Base-by-base conservation (phyloP, 78 protist species). In the Cavenderia fasciculata region DNA sequence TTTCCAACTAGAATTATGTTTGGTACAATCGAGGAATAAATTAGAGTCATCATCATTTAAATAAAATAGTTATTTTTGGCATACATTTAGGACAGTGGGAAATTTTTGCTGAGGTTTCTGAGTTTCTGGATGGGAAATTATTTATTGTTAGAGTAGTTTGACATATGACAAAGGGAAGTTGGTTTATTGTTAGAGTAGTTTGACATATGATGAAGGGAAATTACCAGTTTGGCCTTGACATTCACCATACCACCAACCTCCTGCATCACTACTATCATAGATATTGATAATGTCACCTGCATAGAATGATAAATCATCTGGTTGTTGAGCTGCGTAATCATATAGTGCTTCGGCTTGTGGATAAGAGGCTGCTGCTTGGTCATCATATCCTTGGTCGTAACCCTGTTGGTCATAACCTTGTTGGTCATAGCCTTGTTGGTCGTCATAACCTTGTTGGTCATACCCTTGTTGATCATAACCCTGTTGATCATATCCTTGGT, bases 241-340 rank as follows among this genome's bases (percentile, higher is more conserved):
- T 41, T 86, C 72, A 65, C 92, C 92, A 18, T 49, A 14, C 5
- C 79, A 70, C 82, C 92, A 70, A 14, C 84, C 92, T 14, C 46
- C 16, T 29, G n/a, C 85, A 43, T 86, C 92, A 3, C 74, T 43
- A 29, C 40, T 36, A 31, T 86, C 92, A 6, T 74, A 40, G 29
- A 86, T 59, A 44, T 59, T 70, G 41, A 86, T 86, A 11, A 86
- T 73, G 43, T 86, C 92, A 21, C 92, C 92, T 57, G 79, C 59
- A 41, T 86, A 74, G 76, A 86, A 86, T 16, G 92, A 46, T 19
- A 86, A 31, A 74, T 86, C 92, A 65, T 77, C 93, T 38, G 54
- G 78, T 56, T 74, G 75, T 59, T 76, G 59, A 12, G 72, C 86
- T 44, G 31, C 86, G 61, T 87, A 73, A 65, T 87, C 93, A 46